A percentile compares a stretch with the other conserved stretches of the same genome.
phyloP scores from a whole-genome alignment of 2,329 filamentous ascomycete genomes.

The Elsinoe perseae region DNA sequence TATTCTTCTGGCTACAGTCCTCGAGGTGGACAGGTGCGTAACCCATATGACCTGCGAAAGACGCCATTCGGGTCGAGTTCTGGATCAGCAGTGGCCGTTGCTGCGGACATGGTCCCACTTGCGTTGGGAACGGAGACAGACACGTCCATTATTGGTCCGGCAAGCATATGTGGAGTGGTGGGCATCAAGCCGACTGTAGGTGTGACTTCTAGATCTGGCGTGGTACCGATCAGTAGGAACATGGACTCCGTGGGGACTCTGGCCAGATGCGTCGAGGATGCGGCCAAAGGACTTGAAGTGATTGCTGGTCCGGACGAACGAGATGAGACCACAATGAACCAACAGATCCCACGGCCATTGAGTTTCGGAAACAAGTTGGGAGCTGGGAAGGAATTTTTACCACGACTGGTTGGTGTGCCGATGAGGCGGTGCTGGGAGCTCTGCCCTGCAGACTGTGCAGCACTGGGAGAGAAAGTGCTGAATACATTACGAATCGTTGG shows the following conservation, averaged over 20 bases:
- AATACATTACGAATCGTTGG: too few relatives aligned
- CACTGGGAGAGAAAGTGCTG: too few relatives aligned
- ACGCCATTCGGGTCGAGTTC: constrained; percentile 18
- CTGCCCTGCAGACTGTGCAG: too few relatives aligned
- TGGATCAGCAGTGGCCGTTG: constrained; percentile 18
- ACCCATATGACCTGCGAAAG: constrained; percentile 16
- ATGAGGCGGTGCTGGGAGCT: too few relatives aligned
- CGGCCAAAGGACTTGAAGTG: constrained; percentile 16
- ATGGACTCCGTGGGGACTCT: constrained; percentile 19
- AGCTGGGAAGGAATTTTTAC: too few relatives aligned
- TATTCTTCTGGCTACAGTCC: constrained; percentile 19
- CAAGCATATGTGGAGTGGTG: constrained; percentile 18
- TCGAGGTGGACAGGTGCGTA: constrained; percentile 18
- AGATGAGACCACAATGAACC: too few relatives aligned
- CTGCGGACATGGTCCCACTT: constrained; percentile 16
- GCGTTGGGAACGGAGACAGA: constrained; percentile 19
- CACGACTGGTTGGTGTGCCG: too few relatives aligned
- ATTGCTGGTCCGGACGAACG: constrained; percentile 14
- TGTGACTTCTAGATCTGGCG: constrained; percentile 17
- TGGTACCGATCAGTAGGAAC: constrained; percentile 19
- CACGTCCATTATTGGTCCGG: too few relatives aligned
- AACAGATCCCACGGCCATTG: too few relatives aligned
- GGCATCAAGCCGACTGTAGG: constrained; percentile 21
- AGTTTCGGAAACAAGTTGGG: too few relatives aligned
- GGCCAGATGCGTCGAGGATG: constrained; percentile 18